phyloP scores from a whole-genome alignment of 306 rosid genomes.

The Adenanthera pavonina region DNA sequence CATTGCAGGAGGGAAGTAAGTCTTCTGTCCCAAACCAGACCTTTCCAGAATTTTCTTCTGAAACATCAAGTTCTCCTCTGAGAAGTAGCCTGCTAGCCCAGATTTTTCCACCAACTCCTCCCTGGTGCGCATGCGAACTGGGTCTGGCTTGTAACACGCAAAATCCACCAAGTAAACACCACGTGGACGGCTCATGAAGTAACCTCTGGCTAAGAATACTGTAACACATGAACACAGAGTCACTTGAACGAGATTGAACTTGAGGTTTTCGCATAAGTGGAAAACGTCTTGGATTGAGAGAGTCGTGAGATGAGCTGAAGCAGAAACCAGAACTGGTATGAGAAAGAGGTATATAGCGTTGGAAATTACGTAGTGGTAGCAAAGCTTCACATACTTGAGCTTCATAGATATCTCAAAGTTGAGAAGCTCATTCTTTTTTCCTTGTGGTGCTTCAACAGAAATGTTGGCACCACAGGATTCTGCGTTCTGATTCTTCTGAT shows the following conservation, averaged over 20 bases:
- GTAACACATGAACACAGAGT: conserved; percentile 59
- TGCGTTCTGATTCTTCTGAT: background rate
- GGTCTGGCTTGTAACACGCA: conserved; percentile 79
- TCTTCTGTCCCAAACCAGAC: conserved; percentile 82
- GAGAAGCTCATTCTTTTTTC: conserved; percentile 48
- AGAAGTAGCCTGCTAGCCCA: conserved; percentile 52
- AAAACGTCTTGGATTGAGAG: conserved; percentile 36
- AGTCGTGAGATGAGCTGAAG: conserved; percentile 66
- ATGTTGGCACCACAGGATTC: background rate
- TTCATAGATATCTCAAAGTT: conserved; percentile 62
- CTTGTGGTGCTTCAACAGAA: background rate
- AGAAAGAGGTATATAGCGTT: conserved; percentile 83
- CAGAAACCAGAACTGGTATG: conserved; percentile 54
- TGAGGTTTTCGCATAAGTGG: conserved; percentile 46
- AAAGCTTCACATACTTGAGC: conserved; percentile 91
- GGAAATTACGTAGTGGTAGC: conserved; percentile 82
- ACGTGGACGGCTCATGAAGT: conserved; percentile 83
- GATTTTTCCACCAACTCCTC: conserved; percentile 70
- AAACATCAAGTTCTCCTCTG: conserved; percentile 70
- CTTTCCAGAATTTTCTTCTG: conserved; percentile 84
- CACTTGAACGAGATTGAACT: conserved; percentile 65
- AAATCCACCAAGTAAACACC: conserved; percentile 73
- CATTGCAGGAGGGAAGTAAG: conserved; percentile 80
- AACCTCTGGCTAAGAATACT: conserved; percentile 67
- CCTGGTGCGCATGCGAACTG: conserved; percentile 51